These are phyloP conservation scores for Rhizopus arrhizus DNA, from an alignment of 371 early-diverging fungal species.

Conservation along the genomic window DNA sequence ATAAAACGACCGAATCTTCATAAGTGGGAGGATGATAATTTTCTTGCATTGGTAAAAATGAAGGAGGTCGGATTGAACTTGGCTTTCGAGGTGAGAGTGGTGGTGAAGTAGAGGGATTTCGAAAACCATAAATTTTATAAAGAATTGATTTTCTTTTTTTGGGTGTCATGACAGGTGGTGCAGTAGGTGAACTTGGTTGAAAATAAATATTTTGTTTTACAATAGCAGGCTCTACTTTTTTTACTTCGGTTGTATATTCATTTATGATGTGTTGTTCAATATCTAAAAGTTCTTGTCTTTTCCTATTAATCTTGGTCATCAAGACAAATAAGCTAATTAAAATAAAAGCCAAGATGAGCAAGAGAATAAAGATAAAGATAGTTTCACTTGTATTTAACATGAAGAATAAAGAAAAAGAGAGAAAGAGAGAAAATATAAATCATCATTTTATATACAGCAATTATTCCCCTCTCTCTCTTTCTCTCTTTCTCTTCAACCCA, in stretches of 20 bases:
- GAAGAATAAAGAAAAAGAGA: not conserved
- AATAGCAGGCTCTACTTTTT: conserved; percentile 23
- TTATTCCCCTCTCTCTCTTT: conserved; percentile 2
- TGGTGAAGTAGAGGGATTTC: conserved; percentile 17
- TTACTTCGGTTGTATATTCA: not conserved
- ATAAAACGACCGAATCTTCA: conserved; percentile 8
- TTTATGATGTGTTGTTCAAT: conserved; percentile 21
- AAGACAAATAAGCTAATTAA: conserved; percentile 13
- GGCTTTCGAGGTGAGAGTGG: conserved; percentile 15
- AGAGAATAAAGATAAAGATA: conserved; percentile 22
- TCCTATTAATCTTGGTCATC: conserved; percentile 13
- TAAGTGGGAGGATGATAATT: conserved; percentile 13
- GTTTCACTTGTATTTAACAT: conserved; percentile 24
- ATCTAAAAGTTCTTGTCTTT: conserved; percentile 19
- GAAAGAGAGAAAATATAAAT: conserved; percentile 1
- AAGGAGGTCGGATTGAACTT: conserved; percentile 20
- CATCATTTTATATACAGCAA: not conserved
- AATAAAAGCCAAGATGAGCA: conserved; percentile 17
- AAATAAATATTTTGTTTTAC: conserved; percentile 21
- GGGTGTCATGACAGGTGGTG: conserved; percentile 13
- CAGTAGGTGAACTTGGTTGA: conserved; percentile 5
- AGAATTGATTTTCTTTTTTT: conserved; percentile 22
- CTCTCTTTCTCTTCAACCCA: not conserved
- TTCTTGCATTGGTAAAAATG: conserved; percentile 31
- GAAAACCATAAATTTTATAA: conserved; percentile 26